Evolutionary conservation across 495 filamentous ascomycete genomes (phyloP), one percentile per base, ranked within the genome.

Genomic region (Trichoderma reesei): DNA sequence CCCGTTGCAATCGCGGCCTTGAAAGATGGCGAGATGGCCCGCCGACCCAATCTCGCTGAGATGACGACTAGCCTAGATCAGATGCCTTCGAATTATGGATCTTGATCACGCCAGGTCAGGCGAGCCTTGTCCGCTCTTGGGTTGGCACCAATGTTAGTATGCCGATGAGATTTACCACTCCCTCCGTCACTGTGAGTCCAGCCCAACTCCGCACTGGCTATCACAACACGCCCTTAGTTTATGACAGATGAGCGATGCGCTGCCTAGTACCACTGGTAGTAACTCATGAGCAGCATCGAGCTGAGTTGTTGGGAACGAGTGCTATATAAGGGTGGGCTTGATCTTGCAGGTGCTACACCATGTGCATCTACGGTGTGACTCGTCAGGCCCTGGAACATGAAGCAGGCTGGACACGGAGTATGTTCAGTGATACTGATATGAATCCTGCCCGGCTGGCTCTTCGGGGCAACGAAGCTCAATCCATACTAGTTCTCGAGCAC

Each of bases 51-150:
- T 56, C 51, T 56, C 51, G 51, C 51, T 56, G 51, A 56, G 51
- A 56, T 56, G n/a, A n/a, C n/a, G n/a, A 56, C 51, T 56, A 56
- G 51, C 31, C 18, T 56, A 56, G 51, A 56, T 56, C 51, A 56
- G 51, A 56, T 56, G 51, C 51, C 26, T 56, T 2, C 14, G 5
- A 13, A 56, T 31, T 56, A 26, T 56, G 51, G 51, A 56, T 56
- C 51, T 56, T 31, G 51, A 56, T 56, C 51, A 56, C 51, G 51
- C 51, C 51, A 56, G 51, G 51, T 56, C 51, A 56, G 51, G 51
- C 51, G 51, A 34, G 51, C 51, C 51, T 31, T 56, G 51, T 56
- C 48, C 20, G 31, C 20, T 56, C 31, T 33, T 34, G 51, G 51
- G 51, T 56, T 34, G 4, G n/a, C 46, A 10, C 41, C 5, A 16